Percentiles rank a stretch among this genome's conserved stretches.
These are phyloP conservation scores for Pseudohyphozyma bogoriensis DNA, from an alignment of 768 basidiomycete species.

Conservation along the genomic window DNA sequence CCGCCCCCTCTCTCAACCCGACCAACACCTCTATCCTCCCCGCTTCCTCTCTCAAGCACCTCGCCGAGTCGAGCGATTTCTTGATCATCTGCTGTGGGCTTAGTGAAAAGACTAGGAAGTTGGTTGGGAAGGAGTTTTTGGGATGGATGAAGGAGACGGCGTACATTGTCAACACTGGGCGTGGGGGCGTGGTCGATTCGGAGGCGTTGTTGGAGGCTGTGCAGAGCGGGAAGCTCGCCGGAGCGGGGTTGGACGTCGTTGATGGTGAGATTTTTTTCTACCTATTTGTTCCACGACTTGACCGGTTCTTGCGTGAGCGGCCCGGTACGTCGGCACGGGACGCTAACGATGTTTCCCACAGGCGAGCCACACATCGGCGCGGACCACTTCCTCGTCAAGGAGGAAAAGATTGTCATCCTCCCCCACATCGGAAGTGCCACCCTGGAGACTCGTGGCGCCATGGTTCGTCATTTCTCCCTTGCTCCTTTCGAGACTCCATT, in stretches of 20 bases:
- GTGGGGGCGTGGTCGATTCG: conserved; percentile 83
- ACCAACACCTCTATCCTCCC: conserved; percentile 20
- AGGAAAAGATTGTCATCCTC: conserved; percentile 55
- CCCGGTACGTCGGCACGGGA: background rate
- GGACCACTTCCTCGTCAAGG: conserved; percentile 70
- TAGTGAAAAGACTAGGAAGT: conserved; percentile 52
- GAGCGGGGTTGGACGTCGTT: conserved; percentile 86
- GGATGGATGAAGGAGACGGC: conserved; percentile 72
- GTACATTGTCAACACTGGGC: conserved; percentile 71
- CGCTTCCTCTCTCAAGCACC: conserved; percentile 43
- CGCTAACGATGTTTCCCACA: too few relatives aligned
- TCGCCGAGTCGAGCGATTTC: conserved; percentile 72
- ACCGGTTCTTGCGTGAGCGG: background rate
- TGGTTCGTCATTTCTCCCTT: conserved; percentile 18
- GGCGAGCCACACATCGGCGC: conserved; percentile 44
- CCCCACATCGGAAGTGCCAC: conserved; percentile 92
- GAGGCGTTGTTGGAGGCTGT: conserved; percentile 76
- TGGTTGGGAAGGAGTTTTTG: conserved; percentile 64
- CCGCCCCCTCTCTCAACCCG: background rate
- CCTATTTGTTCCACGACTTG: too few relatives aligned
- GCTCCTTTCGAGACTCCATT: too few relatives aligned
- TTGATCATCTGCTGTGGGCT: conserved; percentile 58
- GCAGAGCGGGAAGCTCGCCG: conserved; percentile 68
- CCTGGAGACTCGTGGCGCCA: conserved; percentile 49
- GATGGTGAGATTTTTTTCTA: too few relatives aligned